Evolutionary conservation across 176 grass and related monocot genomes (phyloP), one percentile per base, ranked within the genome.

Genomic region (Bothriochloa decipiens): DNA sequence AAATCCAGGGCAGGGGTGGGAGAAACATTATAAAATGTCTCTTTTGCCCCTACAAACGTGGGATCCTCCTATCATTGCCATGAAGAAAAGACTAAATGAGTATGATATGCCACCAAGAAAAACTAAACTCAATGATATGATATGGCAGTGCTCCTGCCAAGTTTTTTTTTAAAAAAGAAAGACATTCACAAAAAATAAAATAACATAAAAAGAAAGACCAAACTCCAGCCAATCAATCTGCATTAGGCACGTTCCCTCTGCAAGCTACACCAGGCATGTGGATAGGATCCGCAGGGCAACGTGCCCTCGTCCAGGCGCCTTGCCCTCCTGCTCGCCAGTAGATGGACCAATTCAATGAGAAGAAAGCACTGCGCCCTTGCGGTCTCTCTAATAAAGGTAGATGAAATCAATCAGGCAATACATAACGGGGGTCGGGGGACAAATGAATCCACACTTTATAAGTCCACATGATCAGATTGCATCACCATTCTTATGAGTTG

Each of bases 21-120:
- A 28, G 61, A 27, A 64, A 28, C 61, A 28, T 14, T 6, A 11
- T 14, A 28, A 27, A 14, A 28, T 4, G 61, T 28, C 61, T 28
- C 23, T 25, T 63, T 26, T 63, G 60, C 60, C 60, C 23, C 60
- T 63, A 10, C 0, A 8, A 60, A 60, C n/a, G 57, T 61, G 57
- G 57, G 57, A 25, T 61, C 57, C n/a, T 4, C 9, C 22, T 61
- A 61, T 61, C 57, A 61, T 61, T 23, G 22, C 57, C 57, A 61
- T 9, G 57, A 61, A 61, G 57, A 60, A 58, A 60, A 55, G 20
- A 23, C 52, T 57, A 57, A 57, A 23, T 60, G 7, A 60, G n/a
- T 60, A 60, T 60, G 55, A 60, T 60, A 60, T 23, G 55, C 55
- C 55, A 60, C 55, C 55, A 60, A 60, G 55, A 25, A 61, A 61